Evolutionary conservation across 257 asterid genomes (phyloP).

Genomic region (Solanum corneliomulleri): DNA sequence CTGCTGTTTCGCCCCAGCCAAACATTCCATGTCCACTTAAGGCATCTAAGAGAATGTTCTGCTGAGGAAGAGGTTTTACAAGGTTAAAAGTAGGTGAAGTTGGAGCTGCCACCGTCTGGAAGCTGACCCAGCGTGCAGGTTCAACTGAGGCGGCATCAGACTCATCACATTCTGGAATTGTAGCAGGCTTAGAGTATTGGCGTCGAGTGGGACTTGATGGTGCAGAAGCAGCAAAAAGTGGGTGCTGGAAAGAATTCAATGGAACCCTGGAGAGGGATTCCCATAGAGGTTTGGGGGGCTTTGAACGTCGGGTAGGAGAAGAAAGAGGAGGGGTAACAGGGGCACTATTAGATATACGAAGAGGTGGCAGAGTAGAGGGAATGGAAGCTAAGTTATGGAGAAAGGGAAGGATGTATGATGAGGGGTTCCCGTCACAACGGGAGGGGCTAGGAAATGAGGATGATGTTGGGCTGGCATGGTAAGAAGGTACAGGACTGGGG

Average conservation of each 20-base stretch:
- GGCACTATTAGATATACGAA: slow-evolving; percentile 10
- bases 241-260: not conserved
- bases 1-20: not conserved
- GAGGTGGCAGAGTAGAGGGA: slow-evolving; percentile 6
- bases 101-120: slow-evolving; percentile 31
- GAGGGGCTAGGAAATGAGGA: slow-evolving; percentile 8
- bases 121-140: slow-evolving; percentile 29
- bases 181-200: slow-evolving; percentile 35
- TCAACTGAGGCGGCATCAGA: slow-evolving; percentile 23
- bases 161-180: slow-evolving; percentile 73
- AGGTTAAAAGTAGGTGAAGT: slow-evolving; percentile 63
- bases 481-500: slow-evolving; percentile 6
- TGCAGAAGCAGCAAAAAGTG: slow-evolving; percentile 3
- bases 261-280: not conserved
- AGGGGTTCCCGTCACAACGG: not conserved
- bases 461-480: slow-evolving; percentile 9
- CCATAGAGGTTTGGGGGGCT: not conserved
- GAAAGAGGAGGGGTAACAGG: slow-evolving; percentile 4
- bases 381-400: slow-evolving; percentile 2
- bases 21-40: slow-evolving; percentile 3
- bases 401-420: not conserved
- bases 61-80: slow-evolving; percentile 36
- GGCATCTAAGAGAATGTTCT: slow-evolving; percentile 1
- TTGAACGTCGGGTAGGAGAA: slow-evolving; percentile 1
- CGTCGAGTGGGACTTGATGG: slow-evolving; percentile 57